Base-by-base conservation (phyloP, 73 alveolate genomes). In the Tetrahymena borealis region DNA sequence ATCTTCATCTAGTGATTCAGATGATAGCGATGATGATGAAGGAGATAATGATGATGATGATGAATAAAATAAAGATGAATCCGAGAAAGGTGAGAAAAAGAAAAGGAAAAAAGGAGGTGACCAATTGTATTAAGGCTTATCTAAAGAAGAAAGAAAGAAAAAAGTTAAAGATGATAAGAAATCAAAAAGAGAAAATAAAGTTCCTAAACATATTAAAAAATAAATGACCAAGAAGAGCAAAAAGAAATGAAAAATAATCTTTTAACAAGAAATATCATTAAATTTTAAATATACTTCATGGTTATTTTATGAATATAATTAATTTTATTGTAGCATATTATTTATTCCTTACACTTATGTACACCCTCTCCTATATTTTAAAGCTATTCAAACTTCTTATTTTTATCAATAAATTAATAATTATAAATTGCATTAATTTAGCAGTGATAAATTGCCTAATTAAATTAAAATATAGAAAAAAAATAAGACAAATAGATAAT, bases 81-180 rank as follows among this genome's bases (percentile, higher is more conserved):
- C 90, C 94, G 91, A 39, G 91, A 97, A 95, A 94, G 96, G 94
- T 40, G 96, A 41, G 93, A 95, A 40, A 31, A 95, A 94, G 94
- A 94, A 94, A 93, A 96, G 91, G 92, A 94, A 92, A 92, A 93
- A 90, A 92, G 96, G 93, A 43, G 96, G 96, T 41, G 97, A 94
- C 93, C 91, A 78, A 95, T 96, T 91, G 92, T 96, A 92, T 94
- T 95, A 93, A 95, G 99, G 98, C 40, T 93, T 98, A 94, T 93
- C 97, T 40, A 98, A 98, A 94, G 94, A 98, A 95, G 98, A 99
- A 94, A 97, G 96, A 96, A 97, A 98, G 92, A 93, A 96, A 91
- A 98, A 97, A 78, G 99, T 98, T 33, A 97, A 97, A 94, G 99
- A 99, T 41, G 99, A 98, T 78, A 98, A 98, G 90, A 96, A 98